Percentiles rank a stretch among this genome's conserved stretches.
Conservation (phyloP, 768 basidiomycete genomes). For the Sutorius australiensis region DNA sequence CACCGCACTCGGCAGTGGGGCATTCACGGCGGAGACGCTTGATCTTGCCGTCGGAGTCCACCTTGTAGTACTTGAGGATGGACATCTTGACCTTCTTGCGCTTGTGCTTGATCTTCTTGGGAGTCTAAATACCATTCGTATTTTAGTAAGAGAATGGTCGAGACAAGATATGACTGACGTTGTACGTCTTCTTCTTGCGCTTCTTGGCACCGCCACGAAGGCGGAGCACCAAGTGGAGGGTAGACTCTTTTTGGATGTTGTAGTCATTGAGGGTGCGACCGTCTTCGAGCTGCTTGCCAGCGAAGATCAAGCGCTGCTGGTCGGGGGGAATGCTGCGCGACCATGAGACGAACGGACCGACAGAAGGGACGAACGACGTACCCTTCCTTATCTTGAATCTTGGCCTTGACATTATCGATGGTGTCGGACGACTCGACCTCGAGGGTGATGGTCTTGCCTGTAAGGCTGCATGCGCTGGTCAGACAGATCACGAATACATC, state of each 20-base stretch:
- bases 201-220: slow-evolving; percentile 99
- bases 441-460: slow-evolving; percentile 98
- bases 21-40: slow-evolving; percentile 98
- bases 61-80: slow-evolving; percentile 99
- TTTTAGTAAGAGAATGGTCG: slow-evolving; percentile 1
- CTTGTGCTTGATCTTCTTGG: slow-evolving; percentile 99
- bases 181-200: slow-evolving; percentile 99
- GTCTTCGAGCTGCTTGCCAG: slow-evolving; percentile 99
- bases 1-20: slow-evolving; percentile 78
- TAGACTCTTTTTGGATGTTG: slow-evolving; percentile 99
- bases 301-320: slow-evolving; percentile 98
- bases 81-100: slow-evolving; percentile 99
- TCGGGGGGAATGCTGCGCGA: slow-evolving; percentile 75
- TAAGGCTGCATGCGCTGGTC: slow-evolving; percentile 59
- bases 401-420: slow-evolving; percentile 97
- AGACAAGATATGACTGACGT: slow-evolving; percentile 48
- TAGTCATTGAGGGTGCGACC: slow-evolving; percentile 94
- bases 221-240: slow-evolving; percentile 94
- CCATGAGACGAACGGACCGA: slow-evolving; percentile 1
- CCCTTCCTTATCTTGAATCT: slow-evolving; percentile 98
- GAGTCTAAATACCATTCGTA: slow-evolving; percentile 52
- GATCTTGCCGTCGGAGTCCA: slow-evolving; percentile 99
- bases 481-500: neutral
- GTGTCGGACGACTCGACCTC: slow-evolving; percentile 97
- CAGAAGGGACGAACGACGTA: slow-evolving; percentile 30